Percentiles rank a stretch among this genome's conserved stretches.
Evolutionary conservation across 78 protist genomes (phyloP).

Genomic region (Dictyostelium purpureum): DNA sequence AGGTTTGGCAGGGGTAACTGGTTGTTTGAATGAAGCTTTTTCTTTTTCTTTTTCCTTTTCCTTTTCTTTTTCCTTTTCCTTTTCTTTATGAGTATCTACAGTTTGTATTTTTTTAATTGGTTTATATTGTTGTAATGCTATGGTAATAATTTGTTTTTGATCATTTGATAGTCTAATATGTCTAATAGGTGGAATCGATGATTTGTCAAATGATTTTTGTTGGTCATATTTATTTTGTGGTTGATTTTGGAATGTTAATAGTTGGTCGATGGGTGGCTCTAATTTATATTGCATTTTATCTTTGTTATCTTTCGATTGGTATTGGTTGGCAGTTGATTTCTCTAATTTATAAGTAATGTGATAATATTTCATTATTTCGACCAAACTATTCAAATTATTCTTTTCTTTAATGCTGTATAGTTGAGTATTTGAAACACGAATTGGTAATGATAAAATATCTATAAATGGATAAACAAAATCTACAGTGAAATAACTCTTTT

Average conservation of each 20-base stretch:
- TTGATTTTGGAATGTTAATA: neutral
- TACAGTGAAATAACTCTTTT: neutral
- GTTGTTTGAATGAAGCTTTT: neutral
- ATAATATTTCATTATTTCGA: slow-evolving; percentile 31
- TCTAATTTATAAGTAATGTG: slow-evolving; percentile 19
- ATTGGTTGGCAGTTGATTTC: neutral
- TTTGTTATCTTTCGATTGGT: neutral
- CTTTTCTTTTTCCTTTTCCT: neutral
- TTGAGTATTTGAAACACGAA: slow-evolving; percentile 39
- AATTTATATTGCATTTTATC: slow-evolving; percentile 1
- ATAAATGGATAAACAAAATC: slow-evolving; percentile 55
- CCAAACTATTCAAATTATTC: slow-evolving; percentile 1
- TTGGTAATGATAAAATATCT: slow-evolving; percentile 29
- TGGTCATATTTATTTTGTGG: neutral
- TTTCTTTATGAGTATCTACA: neutral
- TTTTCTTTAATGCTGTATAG: slow-evolving; percentile 40
- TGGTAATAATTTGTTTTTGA: slow-evolving; percentile 50
- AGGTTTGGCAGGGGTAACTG: neutral
- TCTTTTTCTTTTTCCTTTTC: slow-evolving; percentile 16
- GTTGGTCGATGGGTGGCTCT: slow-evolving; percentile 21
- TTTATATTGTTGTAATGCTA: slow-evolving; percentile 11
- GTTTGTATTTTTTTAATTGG: neutral
- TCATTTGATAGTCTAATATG: slow-evolving; percentile 6
- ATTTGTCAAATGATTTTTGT: neutral
- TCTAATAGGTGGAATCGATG: neutral